phyloP scores from a whole-genome alignment of 108 stramenopile species.

The Parmales sp. region DNA sequence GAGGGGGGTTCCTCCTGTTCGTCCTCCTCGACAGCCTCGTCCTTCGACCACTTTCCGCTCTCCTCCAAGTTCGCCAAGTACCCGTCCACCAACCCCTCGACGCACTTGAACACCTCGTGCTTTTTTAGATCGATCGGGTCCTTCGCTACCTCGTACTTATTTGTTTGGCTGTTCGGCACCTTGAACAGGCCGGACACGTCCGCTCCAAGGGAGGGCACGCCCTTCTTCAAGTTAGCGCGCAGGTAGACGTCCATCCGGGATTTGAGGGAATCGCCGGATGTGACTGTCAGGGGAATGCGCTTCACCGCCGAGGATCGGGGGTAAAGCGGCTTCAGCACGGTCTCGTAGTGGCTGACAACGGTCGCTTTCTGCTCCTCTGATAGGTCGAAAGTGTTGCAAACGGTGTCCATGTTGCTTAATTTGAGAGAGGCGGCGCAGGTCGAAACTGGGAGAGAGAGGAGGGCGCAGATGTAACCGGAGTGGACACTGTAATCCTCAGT shows the following conservation, averaged over 20 bases:
- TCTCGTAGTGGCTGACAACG: conserved; percentile 52
- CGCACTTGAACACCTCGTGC: conserved; percentile 41
- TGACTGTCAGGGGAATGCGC: conserved; percentile 50
- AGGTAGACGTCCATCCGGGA: not conserved
- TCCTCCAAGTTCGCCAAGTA: conserved; percentile 44
- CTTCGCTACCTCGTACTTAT: conserved; percentile 4
- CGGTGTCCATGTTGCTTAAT: conserved; percentile 49
- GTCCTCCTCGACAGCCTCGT: conserved; percentile 26
- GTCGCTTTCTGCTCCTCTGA: conserved; percentile 39
- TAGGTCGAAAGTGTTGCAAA: conserved; percentile 47
- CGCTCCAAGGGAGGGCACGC: conserved; percentile 72
- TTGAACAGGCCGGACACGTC: conserved; percentile 67
- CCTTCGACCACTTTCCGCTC: conserved; percentile 20
- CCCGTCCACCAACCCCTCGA: conserved; percentile 50
- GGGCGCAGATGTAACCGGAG: conserved; percentile 77
- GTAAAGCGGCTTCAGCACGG: conserved; percentile 32
- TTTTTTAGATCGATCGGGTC: conserved; percentile 64
- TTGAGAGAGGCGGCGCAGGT: conserved; percentile 35
- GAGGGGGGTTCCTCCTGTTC: conserved; percentile 49
- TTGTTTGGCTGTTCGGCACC: conserved; percentile 17
- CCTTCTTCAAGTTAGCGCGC: conserved; percentile 29
- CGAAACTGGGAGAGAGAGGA: conserved; percentile 41
- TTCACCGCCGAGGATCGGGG: conserved; percentile 43
- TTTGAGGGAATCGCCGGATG: not conserved
- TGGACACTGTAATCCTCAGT: conserved; percentile 85